Conservation (phyloP, 78 protist species). For the Monocercomonoides exilis region DNA sequence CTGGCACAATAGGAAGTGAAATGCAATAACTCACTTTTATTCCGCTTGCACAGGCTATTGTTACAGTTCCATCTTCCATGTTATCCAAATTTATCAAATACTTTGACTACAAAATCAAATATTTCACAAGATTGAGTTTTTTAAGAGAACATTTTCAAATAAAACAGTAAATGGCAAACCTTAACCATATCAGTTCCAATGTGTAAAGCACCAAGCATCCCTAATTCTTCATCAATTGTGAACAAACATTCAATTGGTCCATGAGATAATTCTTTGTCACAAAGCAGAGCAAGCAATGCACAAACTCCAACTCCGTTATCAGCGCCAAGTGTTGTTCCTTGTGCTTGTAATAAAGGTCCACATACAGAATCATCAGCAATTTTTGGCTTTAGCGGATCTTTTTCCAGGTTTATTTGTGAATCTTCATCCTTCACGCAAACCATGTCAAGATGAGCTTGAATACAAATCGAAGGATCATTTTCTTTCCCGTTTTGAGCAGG, state of each 20-base stretch:
- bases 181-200: too few relatives aligned
- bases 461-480: neutral
- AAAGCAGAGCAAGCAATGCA: constrained; percentile 25
- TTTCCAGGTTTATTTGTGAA: neutral
- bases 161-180: too few relatives aligned
- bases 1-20: neutral
- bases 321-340: constrained; percentile 42
- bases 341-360: constrained; percentile 16
- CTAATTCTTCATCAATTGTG: constrained; percentile 38
- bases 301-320: constrained; percentile 45
- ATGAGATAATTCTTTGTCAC: constrained; percentile 5
- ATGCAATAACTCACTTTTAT: neutral
- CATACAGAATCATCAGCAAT: neutral
- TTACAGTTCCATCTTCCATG: neutral
- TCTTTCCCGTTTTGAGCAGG: neutral
- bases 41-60: constrained; percentile 37
- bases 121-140: too few relatives aligned
- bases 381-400: neutral
- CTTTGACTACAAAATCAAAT: neutral
- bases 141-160: too few relatives aligned
- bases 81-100: constrained; percentile 29
- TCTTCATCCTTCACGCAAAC: neutral
- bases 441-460: constrained; percentile 23
- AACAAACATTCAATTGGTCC: constrained; percentile 45
- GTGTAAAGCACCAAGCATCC: too few relatives aligned